A percentile compares a stretch with the other conserved stretches of the same genome.
Evolutionary conservation across 371 early-diverging fungal species (phyloP).

Genomic region (Capniomyces stellatus): DNA sequence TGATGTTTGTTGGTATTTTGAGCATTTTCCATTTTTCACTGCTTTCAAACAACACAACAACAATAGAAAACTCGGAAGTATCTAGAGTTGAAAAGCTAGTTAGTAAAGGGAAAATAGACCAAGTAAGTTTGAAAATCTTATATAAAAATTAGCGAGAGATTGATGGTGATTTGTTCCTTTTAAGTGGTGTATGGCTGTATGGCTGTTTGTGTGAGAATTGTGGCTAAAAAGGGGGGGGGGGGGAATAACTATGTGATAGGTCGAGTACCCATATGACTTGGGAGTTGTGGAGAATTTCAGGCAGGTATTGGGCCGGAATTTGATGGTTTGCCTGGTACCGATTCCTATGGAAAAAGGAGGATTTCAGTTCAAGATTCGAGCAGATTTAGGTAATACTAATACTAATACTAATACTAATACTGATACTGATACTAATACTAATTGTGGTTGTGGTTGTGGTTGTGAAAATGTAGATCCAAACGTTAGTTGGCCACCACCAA

Average conservation of each 20-base stretch:
- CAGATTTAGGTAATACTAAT: no score
- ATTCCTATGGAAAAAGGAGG: no score
- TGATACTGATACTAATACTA: no score
- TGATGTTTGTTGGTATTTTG: conserved; percentile 63
- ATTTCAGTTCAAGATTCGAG: no score
- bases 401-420: no score
- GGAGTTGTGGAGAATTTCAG: conserved; percentile 58
- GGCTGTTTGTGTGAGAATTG: no score
- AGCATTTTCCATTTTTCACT: conserved; percentile 69
- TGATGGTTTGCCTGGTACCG: conserved; percentile 56
- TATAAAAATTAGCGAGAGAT: no score
- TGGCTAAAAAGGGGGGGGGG: no score
- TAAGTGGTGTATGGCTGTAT: no score
- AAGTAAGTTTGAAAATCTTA: conserved; percentile 27
- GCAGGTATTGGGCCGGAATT: conserved; percentile 50
- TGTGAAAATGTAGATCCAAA: neutral
- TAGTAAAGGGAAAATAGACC: conserved; percentile 35
- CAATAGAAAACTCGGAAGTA: conserved; percentile 75
- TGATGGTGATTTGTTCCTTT: no score
- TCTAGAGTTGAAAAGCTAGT: conserved; percentile 62
- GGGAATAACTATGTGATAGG: no score
- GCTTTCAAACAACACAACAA: conserved; percentile 73
- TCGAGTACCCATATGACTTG: conserved; percentile 80
- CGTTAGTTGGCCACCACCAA: neutral
- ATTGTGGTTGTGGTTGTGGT: no score